Percentiles rank a stretch among this genome's conserved stretches.
These are phyloP conservation scores for Salix udensis DNA, from an alignment of 345 rosid genomes.

Conservation along the genomic window DNA sequence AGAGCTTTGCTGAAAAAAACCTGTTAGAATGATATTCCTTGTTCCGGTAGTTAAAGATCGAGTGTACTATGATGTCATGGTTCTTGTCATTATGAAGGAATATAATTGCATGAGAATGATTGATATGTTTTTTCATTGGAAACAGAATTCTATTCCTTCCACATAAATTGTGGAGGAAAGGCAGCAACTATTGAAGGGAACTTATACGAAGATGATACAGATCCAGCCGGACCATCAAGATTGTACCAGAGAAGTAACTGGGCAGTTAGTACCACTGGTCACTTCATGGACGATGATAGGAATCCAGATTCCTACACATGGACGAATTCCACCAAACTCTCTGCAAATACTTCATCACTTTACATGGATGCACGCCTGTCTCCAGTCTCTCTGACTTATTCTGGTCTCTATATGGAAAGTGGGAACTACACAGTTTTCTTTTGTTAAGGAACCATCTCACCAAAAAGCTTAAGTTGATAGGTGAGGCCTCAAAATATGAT, in stretches of 20 bases:
- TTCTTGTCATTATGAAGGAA: too few relatives aligned
- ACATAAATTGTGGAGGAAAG: neutral
- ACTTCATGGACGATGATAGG: too few relatives aligned
- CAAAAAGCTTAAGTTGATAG: too few relatives aligned
- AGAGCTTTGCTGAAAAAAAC: neutral
- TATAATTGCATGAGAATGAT: too few relatives aligned
- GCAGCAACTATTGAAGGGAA: neutral
- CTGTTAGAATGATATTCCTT: neutral
- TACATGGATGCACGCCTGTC: constrained; percentile 1
- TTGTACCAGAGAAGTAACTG: constrained; percentile 2
- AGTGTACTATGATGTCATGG: too few relatives aligned
- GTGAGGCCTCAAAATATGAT: too few relatives aligned
- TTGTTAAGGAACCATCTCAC: too few relatives aligned
- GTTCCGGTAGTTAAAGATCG: too few relatives aligned
- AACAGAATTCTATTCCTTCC: neutral
- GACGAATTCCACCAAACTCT: neutral
- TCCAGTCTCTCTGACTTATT: neutral
- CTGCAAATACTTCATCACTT: neutral
- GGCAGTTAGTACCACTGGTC: constrained; percentile 3
- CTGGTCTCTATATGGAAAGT: neutral
- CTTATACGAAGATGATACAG: neutral
- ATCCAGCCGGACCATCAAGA: constrained; percentile 10
- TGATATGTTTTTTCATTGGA: neutral
- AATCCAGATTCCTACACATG: too few relatives aligned
- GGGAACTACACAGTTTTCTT: neutral